These are phyloP conservation scores for Biancaea sappan DNA, from an alignment of 306 rosid genomes.

Conservation along the genomic window DNA sequence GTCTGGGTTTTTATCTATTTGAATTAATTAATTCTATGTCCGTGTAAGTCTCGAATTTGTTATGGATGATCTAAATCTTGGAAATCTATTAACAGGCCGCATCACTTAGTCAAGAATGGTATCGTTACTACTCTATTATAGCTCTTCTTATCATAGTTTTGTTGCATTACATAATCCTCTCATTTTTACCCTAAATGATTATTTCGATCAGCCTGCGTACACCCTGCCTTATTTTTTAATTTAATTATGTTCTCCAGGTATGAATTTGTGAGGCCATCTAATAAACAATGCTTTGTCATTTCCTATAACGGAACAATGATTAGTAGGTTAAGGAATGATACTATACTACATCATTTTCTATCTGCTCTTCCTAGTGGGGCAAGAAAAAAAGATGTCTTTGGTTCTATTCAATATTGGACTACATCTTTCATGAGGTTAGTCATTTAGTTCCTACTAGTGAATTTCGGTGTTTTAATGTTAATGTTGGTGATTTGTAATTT, in stretches of 20 bases:
- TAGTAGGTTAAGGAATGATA: slow-evolving; percentile 79
- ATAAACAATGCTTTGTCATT: slow-evolving; percentile 87
- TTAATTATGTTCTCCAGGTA: slow-evolving; percentile 53
- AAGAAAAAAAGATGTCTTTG: slow-evolving; percentile 56
- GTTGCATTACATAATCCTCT: neutral
- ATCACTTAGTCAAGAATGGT: slow-evolving; percentile 80
- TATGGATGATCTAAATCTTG: too few species aligned
- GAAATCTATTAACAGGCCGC: too few species aligned
- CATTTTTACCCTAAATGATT: neutral
- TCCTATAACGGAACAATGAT: slow-evolving; percentile 80
- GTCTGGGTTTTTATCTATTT: too few species aligned
- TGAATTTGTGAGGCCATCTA: slow-evolving; percentile 86
- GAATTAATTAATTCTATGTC: too few species aligned
- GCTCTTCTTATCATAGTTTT: neutral
- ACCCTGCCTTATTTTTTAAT: neutral
- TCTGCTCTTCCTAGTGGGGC: slow-evolving; percentile 85
- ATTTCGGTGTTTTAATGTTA: neutral
- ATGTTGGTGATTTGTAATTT: slow-evolving; percentile 28
- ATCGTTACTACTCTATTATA: neutral
- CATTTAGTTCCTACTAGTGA: neutral
- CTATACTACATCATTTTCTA: slow-evolving; percentile 80
- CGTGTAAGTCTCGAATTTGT: too few species aligned
- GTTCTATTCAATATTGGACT: slow-evolving; percentile 81
- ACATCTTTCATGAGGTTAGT: slow-evolving; percentile 90
- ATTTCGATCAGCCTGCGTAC: neutral